These are phyloP conservation scores for Priceomyces castillae DNA, from an alignment of 805 yeast genomes.

Conservation along the genomic window DNA sequence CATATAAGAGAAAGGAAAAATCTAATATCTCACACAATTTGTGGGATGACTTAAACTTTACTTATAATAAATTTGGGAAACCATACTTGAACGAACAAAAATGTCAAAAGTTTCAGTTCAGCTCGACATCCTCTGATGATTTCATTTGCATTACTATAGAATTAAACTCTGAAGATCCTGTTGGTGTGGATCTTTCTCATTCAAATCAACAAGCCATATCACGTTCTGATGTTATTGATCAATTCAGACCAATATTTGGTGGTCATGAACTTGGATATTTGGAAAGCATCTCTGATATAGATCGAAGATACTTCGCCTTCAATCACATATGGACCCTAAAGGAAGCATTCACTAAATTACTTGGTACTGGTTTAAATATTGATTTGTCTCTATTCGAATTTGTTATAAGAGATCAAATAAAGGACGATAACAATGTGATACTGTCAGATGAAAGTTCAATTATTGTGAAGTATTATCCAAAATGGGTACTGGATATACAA, in stretches of 20 bases:
- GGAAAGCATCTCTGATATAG: conserved; percentile 9
- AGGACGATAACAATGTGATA: not conserved
- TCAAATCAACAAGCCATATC: conserved; percentile 25
- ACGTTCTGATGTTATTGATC: conserved; percentile 24
- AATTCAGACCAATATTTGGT: conserved; percentile 45
- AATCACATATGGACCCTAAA: conserved; percentile 76
- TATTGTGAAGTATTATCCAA: not conserved
- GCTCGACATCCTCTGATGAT: conserved; percentile 57
- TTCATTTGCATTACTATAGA: conserved; percentile 46
- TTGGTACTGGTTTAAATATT: conserved; percentile 55
- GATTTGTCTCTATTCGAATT: conserved; percentile 21
- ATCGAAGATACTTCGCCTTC: conserved; percentile 32
- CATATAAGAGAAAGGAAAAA: conserved; percentile 7
- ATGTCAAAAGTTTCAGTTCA: conserved; percentile 42
- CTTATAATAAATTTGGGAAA: conserved; percentile 50
- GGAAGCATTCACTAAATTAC: conserved; percentile 67
- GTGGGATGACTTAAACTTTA: conserved; percentile 25
- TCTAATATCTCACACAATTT: conserved; percentile 11
- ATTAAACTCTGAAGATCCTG: conserved; percentile 17
- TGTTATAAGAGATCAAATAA: conserved; percentile 1
- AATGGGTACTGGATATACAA: not conserved
- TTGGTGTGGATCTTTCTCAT: conserved; percentile 41
- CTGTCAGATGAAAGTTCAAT: not conserved
- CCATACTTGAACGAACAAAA: conserved; percentile 37
- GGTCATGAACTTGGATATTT: conserved; percentile 33